Evolutionary conservation across 495 filamentous ascomycete genomes (phyloP).

Genomic region (Aspergillus incahuasiensis): DNA sequence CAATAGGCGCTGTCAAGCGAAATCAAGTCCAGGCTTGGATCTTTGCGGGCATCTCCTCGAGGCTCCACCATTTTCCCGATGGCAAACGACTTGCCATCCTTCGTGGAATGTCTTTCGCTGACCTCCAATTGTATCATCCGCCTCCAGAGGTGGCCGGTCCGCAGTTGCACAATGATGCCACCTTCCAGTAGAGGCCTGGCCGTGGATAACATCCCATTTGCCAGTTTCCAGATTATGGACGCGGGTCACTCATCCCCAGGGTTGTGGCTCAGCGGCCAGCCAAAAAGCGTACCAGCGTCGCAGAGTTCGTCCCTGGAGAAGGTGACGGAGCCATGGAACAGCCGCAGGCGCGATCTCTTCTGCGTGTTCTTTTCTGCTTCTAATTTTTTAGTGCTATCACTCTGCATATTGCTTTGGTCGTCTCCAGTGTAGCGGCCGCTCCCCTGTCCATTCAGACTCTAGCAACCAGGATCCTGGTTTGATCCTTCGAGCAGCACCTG

Average conservation of each 20-base stretch:
- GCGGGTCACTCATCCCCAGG: neutral
- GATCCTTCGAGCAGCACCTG: constrained; percentile 5
- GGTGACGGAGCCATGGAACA: constrained; percentile 3
- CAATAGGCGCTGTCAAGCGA: neutral
- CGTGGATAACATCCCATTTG: neutral
- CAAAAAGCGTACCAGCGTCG: neutral
- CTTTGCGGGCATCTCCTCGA: neutral
- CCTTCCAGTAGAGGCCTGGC: neutral
- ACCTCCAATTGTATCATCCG: neutral
- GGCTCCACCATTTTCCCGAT: neutral
- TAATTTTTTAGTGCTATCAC: constrained; percentile 2
- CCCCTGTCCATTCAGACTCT: neutral
- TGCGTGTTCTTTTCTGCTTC: neutral
- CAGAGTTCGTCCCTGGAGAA: neutral
- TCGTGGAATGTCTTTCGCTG: neutral
- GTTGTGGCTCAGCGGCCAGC: neutral
- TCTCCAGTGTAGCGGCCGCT: neutral
- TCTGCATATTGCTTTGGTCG: neutral
- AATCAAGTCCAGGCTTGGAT: neutral
- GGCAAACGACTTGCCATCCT: neutral
- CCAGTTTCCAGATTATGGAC: neutral
- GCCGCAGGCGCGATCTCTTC: neutral
- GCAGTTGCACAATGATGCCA: neutral
- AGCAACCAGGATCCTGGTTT: neutral
- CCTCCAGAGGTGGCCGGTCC: neutral